A percentile compares a stretch with the other conserved stretches of the same genome.
phyloP scores from a whole-genome alignment of 2,329 filamentous ascomycete genomes.

The Trichothecium roseum region DNA sequence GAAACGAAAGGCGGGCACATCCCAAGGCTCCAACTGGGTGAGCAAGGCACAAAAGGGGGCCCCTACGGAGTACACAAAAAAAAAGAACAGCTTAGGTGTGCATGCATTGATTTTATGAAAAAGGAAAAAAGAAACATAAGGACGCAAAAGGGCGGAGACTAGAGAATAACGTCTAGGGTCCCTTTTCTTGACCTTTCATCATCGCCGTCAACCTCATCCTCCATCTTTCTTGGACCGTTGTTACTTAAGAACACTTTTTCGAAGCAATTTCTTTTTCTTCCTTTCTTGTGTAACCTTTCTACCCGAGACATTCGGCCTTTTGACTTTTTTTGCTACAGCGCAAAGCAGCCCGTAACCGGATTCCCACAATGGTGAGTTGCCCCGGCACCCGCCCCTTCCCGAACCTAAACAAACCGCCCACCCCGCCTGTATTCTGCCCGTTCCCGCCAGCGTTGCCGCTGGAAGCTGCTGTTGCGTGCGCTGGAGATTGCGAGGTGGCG shows the following conservation, averaged over 20 bases:
- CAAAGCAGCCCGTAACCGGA: neutral
- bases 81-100: neutral
- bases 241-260: neutral
- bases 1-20: no score
- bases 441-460: neutral
- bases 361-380: constrained; percentile 26
- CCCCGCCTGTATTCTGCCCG: neutral
- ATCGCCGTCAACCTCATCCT: constrained; percentile 2
- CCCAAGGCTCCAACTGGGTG: no score
- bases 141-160: neutral
- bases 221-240: no score
- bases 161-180: neutral
- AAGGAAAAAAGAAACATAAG: neutral
- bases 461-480: neutral
- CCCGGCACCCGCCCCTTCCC: constrained; percentile 15
- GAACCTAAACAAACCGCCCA: constrained; percentile 17
- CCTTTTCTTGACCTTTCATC: constrained; percentile 1
- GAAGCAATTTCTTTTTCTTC: neutral
- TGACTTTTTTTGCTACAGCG: neutral
- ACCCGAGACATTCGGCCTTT: no score
- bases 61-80: constrained; percentile 4
- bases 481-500: no score
- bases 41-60: no score
- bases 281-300: no score
- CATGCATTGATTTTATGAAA: constrained; percentile 1